Base-by-base conservation (phyloP, 2,329 filamentous ascomycete species). In the Cladosporium halotolerans region DNA sequence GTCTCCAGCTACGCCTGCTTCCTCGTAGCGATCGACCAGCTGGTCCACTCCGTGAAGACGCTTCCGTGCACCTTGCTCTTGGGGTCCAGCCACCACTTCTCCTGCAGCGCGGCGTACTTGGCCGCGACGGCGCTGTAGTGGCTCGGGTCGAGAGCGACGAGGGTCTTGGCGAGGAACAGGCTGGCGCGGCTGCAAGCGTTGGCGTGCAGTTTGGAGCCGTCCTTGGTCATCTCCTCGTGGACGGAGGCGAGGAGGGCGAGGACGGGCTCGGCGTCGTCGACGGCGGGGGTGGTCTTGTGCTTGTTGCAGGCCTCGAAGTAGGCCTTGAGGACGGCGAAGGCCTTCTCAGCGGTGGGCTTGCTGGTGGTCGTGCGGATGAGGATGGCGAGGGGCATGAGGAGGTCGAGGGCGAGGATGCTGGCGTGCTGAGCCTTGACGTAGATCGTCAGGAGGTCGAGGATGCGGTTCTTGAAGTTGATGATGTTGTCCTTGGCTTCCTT, bases 381-480 rank as follows among this genome's bases (percentile, higher is more conserved):
- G 42, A 79, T 75, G n/a, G 95, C 76, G 0, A 96, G 76, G 0
- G 92, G 90, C 7, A 91, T 68, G 5, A 96, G 73, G 8, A 93
- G 71, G 36, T 82, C 76, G 41, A 93, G 80, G 0, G 84, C 81
- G 1, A 91, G 73, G 1, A 79, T 72, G 62, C 83, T 86, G 18
- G 78, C 78, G 53, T 86, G 81, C 70, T 93, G 85, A 61, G 86
- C 85, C 68, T 88, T 90, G 58, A 93, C 78, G 69, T 89, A 97
- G 58, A 93, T 86, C 56, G 86, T 82, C 9, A 97, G 77, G 1
- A 97, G 79, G 65, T 97, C 93, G 4, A 97, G 80, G 5, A 96
- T 86, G 40, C 91, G 87, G 70, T 89, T 88, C 76, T 99, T 99
- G 79, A 99, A 96, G 71, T 92, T 91, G 63, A 95, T 76, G 66